Conservation (phyloP, 2,329 filamentous ascomycete species). For the Lojkania enalia region DNA sequence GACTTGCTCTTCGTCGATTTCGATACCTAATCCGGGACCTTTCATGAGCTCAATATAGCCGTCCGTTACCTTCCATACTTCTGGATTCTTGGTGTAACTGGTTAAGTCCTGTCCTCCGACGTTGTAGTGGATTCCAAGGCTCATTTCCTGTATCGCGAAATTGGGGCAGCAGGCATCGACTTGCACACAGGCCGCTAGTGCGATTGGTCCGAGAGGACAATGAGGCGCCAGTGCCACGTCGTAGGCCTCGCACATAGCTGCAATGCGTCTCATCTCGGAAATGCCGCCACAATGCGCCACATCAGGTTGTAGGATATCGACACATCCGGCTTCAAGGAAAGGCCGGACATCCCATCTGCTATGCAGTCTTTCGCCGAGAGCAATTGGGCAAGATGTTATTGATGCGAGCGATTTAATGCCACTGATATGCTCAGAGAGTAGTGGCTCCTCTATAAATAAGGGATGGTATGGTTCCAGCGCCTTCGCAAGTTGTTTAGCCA, state of each 20-base stretch:
- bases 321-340: constrained; percentile 67
- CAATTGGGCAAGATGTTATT: constrained; percentile 66
- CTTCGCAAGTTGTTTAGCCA: constrained; percentile 75
- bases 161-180: constrained; percentile 62
- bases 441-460: constrained; percentile 76
- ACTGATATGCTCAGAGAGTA: constrained; percentile 70
- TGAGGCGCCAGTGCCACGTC: constrained; percentile 75
- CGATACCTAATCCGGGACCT: constrained; percentile 68
- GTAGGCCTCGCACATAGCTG: constrained; percentile 71
- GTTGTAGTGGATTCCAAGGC: constrained; percentile 79
- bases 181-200: constrained; percentile 71
- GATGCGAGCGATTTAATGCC: constrained; percentile 64
- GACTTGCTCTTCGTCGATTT: constrained; percentile 69
- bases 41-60: constrained; percentile 65
- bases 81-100: constrained; percentile 66
- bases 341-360: constrained; percentile 74
- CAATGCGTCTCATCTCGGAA: constrained; percentile 70
- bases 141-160: constrained; percentile 78
- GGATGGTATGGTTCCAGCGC: constrained; percentile 68
- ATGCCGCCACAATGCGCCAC: constrained; percentile 74
- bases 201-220: constrained; percentile 73
- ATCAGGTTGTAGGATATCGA: constrained; percentile 75
- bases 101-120: constrained; percentile 47
- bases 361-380: constrained; percentile 72
- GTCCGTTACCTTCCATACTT: constrained; percentile 67